phyloP scores from a whole-genome alignment of 257 asterid species.

The Nicotiana attenuata region DNA sequence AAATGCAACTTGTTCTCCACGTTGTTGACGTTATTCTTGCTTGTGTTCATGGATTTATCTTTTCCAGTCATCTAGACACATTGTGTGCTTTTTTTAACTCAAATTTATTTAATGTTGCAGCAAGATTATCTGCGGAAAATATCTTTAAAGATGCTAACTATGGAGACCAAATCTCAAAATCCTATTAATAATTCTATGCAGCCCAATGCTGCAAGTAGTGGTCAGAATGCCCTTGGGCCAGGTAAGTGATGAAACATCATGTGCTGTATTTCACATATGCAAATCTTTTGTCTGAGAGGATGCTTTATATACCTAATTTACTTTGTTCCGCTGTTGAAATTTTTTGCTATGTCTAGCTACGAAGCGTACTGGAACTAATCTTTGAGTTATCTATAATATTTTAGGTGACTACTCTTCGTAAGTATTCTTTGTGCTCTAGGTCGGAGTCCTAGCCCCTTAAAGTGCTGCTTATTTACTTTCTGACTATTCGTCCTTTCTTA shows the following conservation, averaged over 20 bases:
- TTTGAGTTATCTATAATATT: neutral
- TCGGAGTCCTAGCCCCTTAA: neutral
- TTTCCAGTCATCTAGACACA: neutral
- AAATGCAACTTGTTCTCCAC: neutral
- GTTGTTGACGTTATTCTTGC: neutral
- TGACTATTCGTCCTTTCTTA: neutral
- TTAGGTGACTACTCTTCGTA: neutral
- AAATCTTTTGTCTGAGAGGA: neutral
- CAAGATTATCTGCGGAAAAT: constrained; percentile 79
- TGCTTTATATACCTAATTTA: neutral
- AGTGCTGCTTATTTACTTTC: neutral
- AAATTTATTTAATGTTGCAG: constrained; percentile 33
- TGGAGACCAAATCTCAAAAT: constrained; percentile 73
- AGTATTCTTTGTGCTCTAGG: neutral
- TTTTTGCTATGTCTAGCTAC: neutral
- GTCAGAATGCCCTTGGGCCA: constrained; percentile 54
- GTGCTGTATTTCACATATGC: neutral
- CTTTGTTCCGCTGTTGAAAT: neutral
- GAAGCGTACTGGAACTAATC: neutral
- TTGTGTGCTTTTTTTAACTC: neutral
- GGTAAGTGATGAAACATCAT: constrained; percentile 33
- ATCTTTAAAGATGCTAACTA: constrained; percentile 75
- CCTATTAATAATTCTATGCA: constrained; percentile 48
- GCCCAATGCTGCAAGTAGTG: constrained; percentile 45
- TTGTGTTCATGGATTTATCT: neutral